Evolutionary conservation across 1,139 yeast genomes (phyloP).

Genomic region (Lodderomyces margitis): DNA sequence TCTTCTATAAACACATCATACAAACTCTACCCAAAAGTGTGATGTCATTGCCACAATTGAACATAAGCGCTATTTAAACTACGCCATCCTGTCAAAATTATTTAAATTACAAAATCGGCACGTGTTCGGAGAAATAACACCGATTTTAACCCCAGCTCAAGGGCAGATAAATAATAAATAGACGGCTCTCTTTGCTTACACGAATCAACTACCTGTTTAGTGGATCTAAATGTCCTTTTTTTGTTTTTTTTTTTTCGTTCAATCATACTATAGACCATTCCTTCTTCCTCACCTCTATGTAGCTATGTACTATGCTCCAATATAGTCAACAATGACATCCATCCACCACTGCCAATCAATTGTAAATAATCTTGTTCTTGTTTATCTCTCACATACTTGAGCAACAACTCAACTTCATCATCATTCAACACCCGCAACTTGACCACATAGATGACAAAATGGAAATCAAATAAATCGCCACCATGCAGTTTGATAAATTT

Average conservation of each 20-base stretch:
- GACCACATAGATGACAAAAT: constrained; percentile 59
- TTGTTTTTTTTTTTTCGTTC: not conserved
- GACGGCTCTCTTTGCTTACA: no score
- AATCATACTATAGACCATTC: not conserved
- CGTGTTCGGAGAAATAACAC: no score
- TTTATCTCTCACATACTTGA: constrained; percentile 39
- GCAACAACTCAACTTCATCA: constrained; percentile 49
- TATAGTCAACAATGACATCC: constrained; percentile 73
- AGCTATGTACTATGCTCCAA: constrained; percentile 32
- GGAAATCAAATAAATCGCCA: constrained; percentile 62
- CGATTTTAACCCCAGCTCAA: no score
- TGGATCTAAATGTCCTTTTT: not conserved
- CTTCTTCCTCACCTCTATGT: not conserved
- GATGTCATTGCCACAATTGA: no score
- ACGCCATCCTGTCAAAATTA: no score
- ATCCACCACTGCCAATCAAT: constrained; percentile 65
- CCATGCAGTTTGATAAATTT: constrained; percentile 43
- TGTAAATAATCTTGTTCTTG: constrained; percentile 46
- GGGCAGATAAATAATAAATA: no score
- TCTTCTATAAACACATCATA: no score
- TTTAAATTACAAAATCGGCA: no score
- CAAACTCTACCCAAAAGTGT: no score
- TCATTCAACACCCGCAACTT: constrained; percentile 51
- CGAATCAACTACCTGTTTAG: not conserved
- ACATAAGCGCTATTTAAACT: no score